Evolutionary conservation across 1,284 basidiomycete species (phyloP), one percentile per base, ranked within the genome.

Genomic region (Austroboletus novae-zelandiae): DNA sequence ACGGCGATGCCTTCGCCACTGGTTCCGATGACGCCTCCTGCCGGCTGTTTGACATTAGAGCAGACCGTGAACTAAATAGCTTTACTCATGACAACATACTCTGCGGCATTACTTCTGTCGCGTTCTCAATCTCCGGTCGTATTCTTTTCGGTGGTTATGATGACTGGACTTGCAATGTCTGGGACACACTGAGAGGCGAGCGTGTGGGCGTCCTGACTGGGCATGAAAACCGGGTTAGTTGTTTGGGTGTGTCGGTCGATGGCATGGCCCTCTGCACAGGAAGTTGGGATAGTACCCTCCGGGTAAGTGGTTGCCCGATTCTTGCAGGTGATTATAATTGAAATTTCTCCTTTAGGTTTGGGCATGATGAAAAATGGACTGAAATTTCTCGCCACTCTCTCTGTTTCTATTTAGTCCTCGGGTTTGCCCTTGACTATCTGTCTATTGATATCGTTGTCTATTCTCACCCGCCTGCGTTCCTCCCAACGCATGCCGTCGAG

Each of bases 131-230:
- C 59, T 98, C 94, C 14, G 96, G 96, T 43, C 89, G 97, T 53
- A 90, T 99, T 61, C 81, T 99, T 43, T 98, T 99, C 64, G 96
- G 95, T 57, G 97, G 96, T 39, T 99, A 98, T 69, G 97, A 99
- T 71, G 96, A 99, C 71, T 98, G 96, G 90, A 98, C 96, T 60
- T 94, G 91, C 79, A 98, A 98, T 67, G 96, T 98, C 43, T 99
- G 96, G 96, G 96, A 99, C 68, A 98, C 95, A 39, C 81, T 99
- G 66, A 97, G 96, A 73, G 96, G 94, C 51, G 96, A 99, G 72
- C 88, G 96, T 51, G 94, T 98, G 31, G 96, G 96, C 53, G 94
- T 98, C 35, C 74, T 99, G 54, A 91, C 94, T 32, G 96, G 95
- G 13, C 97, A 99, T 69, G 96, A 99, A 78, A 98, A 98, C 76